phyloP scores from a whole-genome alignment of 805 yeast genomes.

The Schizosaccharomyces japonicus region DNA sequence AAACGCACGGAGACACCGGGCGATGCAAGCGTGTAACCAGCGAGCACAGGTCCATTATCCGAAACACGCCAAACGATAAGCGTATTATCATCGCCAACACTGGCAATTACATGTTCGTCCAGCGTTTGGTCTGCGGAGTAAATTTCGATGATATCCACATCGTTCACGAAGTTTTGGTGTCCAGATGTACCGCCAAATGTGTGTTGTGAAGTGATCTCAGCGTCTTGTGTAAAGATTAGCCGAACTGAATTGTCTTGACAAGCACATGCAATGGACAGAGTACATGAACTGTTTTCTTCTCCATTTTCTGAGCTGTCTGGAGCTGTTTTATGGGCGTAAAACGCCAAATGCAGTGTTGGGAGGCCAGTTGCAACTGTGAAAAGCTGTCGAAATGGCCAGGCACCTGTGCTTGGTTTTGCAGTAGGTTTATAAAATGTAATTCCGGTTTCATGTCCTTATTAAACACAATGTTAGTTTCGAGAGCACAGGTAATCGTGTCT shows the following conservation, averaged over 20 bases:
- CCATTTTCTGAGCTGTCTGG: background rate
- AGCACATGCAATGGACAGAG: background rate
- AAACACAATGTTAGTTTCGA: background rate
- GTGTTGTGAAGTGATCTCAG: background rate
- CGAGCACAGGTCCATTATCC: background rate
- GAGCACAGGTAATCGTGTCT: too few species aligned
- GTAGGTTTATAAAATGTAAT: background rate
- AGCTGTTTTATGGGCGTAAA: background rate
- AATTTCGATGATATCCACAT: background rate
- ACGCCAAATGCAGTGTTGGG: background rate
- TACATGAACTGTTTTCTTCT: background rate
- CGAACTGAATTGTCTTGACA: constrained; percentile 1
- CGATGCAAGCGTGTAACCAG: background rate
- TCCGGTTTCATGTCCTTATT: background rate
- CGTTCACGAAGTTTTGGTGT: constrained; percentile 2
- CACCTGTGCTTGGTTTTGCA: background rate
- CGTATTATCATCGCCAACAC: background rate
- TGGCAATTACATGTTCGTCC: background rate
- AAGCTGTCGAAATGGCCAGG: background rate
- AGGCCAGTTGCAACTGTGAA: background rate
- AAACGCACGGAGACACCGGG: background rate
- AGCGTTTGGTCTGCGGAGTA: background rate
- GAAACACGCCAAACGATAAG: background rate
- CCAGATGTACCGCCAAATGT: background rate
- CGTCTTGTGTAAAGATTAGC: background rate